Evolutionary conservation across 208 protist genomes (phyloP), one percentile per base, ranked within the genome.

Genomic region (Wallacemonas sp.): DNA sequence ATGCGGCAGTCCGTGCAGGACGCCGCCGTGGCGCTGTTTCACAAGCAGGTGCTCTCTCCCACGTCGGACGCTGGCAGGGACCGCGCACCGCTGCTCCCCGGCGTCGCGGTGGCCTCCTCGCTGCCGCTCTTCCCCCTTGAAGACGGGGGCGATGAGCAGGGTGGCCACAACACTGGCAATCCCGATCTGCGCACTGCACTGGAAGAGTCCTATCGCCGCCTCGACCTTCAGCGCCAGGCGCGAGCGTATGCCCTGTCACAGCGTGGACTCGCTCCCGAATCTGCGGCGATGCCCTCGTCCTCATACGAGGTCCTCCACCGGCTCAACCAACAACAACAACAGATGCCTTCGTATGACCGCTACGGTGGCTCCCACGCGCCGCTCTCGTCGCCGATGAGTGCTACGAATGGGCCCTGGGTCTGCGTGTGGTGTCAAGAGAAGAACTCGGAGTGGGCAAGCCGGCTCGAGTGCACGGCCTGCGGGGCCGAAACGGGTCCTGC

Each of bases 381-480:
- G n/a, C n/a, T n/a, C n/a, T n/a, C n/a, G n/a, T n/a, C n/a, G n/a
- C 34, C 54, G 31, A 17, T 14, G 12, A 34, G 47, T 12, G 31
- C 17, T 14, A 30, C 41, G 22, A 81, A 87, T 45, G 90, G 86
- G 6, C 77, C 68, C 26, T 96, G 90, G 87, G 70, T 61, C 0
- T 96, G 90, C 66, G 82, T 93, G 34, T 96, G 90, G 87, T 96
- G 90, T 51, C 87, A 85, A 24, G 84, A 90, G 61, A 56, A 69
- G 17, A 89, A 96, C 62, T 66, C 72, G 0, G 79, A 77, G 79
- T 92, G 82, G 80, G 66, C 64, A 38, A 86, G 77, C 41, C 86
- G 90, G 11, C 58, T 86, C 31, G 75, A 82, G 54, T 96, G 90
- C 71, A 42, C 45, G 26, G 85, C 86, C 14, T 96, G 90, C 47